phyloP scores from a whole-genome alignment of 1,284 basidiomycete species.

The Ganoderma meredithae region DNA sequence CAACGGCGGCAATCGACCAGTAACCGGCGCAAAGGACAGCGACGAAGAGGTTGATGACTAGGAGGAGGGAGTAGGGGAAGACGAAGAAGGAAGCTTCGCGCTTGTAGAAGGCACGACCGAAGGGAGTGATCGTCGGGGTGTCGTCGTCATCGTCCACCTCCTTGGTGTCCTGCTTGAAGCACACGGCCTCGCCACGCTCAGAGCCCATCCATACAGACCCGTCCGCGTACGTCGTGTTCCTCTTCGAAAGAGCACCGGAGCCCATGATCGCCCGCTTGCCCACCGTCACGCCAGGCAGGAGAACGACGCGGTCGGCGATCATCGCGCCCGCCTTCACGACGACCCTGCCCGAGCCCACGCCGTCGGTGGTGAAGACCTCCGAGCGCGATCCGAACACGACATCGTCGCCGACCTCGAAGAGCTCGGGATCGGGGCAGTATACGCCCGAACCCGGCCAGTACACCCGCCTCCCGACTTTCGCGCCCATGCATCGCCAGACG shows the following conservation, averaged over 20 bases:
- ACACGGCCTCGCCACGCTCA: constrained; percentile 47
- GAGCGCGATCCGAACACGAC: constrained; percentile 57
- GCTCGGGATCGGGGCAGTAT: constrained; percentile 53
- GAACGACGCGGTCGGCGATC: constrained; percentile 56
- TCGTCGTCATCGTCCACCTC: constrained; percentile 34
- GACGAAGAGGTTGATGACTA: constrained; percentile 42
- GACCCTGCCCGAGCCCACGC: constrained; percentile 48
- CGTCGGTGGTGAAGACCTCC: constrained; percentile 52
- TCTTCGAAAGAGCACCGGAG: constrained; percentile 51
- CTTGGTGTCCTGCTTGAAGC: constrained; percentile 28
- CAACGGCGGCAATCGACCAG: constrained; percentile 51
- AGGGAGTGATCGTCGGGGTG: constrained; percentile 49
- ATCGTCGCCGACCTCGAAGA: constrained; percentile 55
- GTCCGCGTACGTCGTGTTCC: constrained; percentile 48
- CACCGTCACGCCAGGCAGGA: constrained; percentile 51
- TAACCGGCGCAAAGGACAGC: constrained; percentile 45
- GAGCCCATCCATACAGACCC: constrained; percentile 56
- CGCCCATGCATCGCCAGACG: constrained; percentile 52
- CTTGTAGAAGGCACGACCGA: constrained; percentile 56
- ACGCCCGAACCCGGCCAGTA: constrained; percentile 57
- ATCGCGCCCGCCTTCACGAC: constrained; percentile 52
- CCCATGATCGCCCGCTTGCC: constrained; percentile 53
- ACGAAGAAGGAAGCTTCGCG: constrained; percentile 52
- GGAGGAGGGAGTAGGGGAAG: constrained; percentile 48
- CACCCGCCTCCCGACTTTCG: constrained; percentile 53